phyloP scores from a whole-genome alignment of 495 filamentous ascomycete species.

The Usnea hakonensis region DNA sequence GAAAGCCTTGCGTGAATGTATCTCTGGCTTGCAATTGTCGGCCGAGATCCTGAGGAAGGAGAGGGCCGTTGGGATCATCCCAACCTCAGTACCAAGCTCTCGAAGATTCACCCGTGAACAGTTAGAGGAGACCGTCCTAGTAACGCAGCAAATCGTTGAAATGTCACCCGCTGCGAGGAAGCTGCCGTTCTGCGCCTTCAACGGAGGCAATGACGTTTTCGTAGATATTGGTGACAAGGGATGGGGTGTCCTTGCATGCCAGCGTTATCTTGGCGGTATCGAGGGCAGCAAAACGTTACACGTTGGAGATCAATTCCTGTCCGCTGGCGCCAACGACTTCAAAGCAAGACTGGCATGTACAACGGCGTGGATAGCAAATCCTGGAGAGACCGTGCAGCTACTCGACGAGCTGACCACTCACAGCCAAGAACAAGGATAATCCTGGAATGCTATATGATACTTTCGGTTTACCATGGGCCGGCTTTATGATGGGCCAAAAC shows the following conservation, averaged over 20 bases:
- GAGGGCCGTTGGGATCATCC: slow-evolving; percentile 85
- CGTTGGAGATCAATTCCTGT: slow-evolving; percentile 93
- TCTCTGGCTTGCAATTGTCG: slow-evolving; percentile 64
- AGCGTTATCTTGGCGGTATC: slow-evolving; percentile 80
- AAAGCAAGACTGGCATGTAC: slow-evolving; percentile 66
- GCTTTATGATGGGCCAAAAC: too few relatives aligned
- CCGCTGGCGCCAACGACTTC: slow-evolving; percentile 93
- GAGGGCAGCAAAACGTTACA: slow-evolving; percentile 63
- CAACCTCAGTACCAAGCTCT: slow-evolving; percentile 34
- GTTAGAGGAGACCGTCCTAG: slow-evolving; percentile 91
- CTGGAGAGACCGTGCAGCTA: slow-evolving; percentile 78
- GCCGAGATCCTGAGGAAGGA: slow-evolving; percentile 81
- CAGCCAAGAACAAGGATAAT: neutral
- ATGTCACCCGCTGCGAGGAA: slow-evolving; percentile 58
- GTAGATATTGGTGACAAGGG: slow-evolving; percentile 98
- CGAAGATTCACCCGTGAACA: slow-evolving; percentile 74
- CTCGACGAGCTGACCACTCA: slow-evolving; percentile 61
- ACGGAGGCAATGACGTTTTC: slow-evolving; percentile 94
- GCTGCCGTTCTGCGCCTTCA: slow-evolving; percentile 96
- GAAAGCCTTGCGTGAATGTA: slow-evolving; percentile 68
- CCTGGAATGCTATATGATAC: neutral
- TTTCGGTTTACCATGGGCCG: too few relatives aligned
- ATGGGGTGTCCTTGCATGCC: slow-evolving; percentile 85
- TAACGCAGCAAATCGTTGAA: slow-evolving; percentile 85
- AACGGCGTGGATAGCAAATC: slow-evolving; percentile 86